A percentile compares a stretch with the other conserved stretches of the same genome.
phyloP scores from a whole-genome alignment of 2,329 filamentous ascomycete species.

The Diaporthe ampelina region DNA sequence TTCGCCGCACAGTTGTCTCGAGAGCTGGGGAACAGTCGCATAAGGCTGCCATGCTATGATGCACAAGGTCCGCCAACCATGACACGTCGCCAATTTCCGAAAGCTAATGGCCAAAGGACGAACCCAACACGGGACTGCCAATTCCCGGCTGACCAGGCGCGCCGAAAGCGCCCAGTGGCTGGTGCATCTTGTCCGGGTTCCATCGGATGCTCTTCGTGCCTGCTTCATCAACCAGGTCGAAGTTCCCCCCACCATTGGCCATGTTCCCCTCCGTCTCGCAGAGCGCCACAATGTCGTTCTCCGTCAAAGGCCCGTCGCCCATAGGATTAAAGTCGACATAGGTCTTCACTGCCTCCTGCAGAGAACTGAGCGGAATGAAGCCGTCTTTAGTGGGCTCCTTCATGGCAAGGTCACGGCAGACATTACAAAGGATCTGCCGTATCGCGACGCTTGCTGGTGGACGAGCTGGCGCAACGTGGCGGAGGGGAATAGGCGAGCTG shows the following conservation, averaged over 20 bases:
- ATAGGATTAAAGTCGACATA: constrained; percentile 69
- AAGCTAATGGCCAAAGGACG: constrained; percentile 50
- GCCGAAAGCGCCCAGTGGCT: constrained; percentile 60
- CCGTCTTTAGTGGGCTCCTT: constrained; percentile 63
- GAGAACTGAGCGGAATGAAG: constrained; percentile 73
- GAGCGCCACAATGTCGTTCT: constrained; percentile 82
- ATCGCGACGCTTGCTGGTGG: constrained; percentile 78
- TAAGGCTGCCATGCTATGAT: constrained; percentile 17
- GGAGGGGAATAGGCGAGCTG: constrained; percentile 49
- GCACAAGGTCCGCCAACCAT: constrained; percentile 40
- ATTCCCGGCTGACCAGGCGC: constrained; percentile 73
- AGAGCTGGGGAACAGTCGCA: constrained; percentile 1
- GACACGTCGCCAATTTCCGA: background rate
- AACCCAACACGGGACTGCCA: constrained; percentile 72
- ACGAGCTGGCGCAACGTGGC: constrained; percentile 55
- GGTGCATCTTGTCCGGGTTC: constrained; percentile 56
- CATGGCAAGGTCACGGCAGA: constrained; percentile 74
- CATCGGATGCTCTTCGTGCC: constrained; percentile 64
- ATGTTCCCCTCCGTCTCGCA: constrained; percentile 91
- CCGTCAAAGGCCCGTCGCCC: constrained; percentile 56
- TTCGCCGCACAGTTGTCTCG: background rate
- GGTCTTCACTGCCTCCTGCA: constrained; percentile 70
- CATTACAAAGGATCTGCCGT: constrained; percentile 81
- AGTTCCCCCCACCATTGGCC: constrained; percentile 91
- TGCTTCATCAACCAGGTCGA: constrained; percentile 74